Percentiles rank a stretch among this genome's conserved stretches.
phyloP scores from a whole-genome alignment of 2,329 filamentous ascomycete genomes.

The Purpureocillium lavendulum region DNA sequence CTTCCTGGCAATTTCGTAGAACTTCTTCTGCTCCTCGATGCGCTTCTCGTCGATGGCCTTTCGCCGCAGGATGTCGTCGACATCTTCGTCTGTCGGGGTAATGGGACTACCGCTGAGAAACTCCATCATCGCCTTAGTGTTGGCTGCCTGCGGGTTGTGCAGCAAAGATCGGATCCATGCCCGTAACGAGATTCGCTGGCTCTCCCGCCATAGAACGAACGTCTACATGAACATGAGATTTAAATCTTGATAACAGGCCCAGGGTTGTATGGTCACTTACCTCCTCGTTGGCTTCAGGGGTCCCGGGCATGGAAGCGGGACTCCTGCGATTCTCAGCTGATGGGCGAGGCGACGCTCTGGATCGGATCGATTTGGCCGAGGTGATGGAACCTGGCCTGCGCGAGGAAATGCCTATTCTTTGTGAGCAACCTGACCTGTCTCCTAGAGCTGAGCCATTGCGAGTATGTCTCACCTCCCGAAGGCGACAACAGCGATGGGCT shows the following conservation, averaged over 20 bases:
- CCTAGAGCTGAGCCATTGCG: not conserved
- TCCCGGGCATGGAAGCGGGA: slow-evolving; percentile 11
- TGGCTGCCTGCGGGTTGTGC: slow-evolving; percentile 74
- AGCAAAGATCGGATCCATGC: slow-evolving; percentile 84
- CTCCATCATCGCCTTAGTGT: slow-evolving; percentile 73
- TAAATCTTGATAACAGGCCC: slow-evolving; percentile 13
- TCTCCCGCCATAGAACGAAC: slow-evolving; percentile 70
- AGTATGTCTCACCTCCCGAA: slow-evolving; percentile 4
- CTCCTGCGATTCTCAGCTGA: slow-evolving; percentile 22
- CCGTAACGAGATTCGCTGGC: slow-evolving; percentile 81
- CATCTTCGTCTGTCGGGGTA: slow-evolving; percentile 70
- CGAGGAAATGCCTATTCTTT: slow-evolving; percentile 4
- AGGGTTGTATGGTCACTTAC: slow-evolving; percentile 10
- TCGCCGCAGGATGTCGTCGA: slow-evolving; percentile 69
- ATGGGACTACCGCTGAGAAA: slow-evolving; percentile 73
- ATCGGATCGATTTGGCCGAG: slow-evolving; percentile 21
- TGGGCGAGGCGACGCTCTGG: slow-evolving; percentile 19
- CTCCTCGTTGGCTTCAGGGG: slow-evolving; percentile 12
- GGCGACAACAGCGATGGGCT: slow-evolving; percentile 20
- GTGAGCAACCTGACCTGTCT: not conserved
- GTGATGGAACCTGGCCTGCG: slow-evolving; percentile 17
- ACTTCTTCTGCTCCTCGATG: slow-evolving; percentile 84
- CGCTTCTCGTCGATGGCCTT: slow-evolving; percentile 81
- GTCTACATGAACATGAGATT: slow-evolving; percentile 23
- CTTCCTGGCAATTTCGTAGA: slow-evolving; percentile 90